Evolutionary conservation across 345 rosid genomes (phyloP).

Genomic region (Geranium brycei): DNA sequence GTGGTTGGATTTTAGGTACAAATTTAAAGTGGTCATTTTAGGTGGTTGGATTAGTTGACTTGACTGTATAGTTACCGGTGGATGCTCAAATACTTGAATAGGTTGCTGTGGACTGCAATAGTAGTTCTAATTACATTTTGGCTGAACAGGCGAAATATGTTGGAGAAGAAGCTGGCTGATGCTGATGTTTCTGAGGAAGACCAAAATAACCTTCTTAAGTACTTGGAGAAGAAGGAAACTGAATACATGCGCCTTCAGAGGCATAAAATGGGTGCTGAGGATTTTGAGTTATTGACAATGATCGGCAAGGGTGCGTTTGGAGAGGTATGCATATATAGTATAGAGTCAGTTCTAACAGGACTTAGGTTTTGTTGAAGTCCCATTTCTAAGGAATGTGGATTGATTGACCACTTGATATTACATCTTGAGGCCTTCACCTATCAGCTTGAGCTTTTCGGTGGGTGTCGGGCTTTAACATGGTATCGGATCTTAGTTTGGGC

Average conservation of each 20-base stretch:
- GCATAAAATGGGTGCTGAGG: conserved; percentile 90
- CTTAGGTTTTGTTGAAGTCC: too few species aligned
- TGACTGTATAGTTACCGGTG: too few species aligned
- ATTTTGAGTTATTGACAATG: conserved; percentile 42
- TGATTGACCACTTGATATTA: too few species aligned
- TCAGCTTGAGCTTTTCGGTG: too few species aligned
- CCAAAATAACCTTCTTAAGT: conserved; percentile 78
- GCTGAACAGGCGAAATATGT: conserved; percentile 34
- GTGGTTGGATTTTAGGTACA: neutral
- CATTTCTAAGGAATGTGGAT: too few species aligned
- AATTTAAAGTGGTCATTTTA: too few species aligned
- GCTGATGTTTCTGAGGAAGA: conserved; percentile 97
- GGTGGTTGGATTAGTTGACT: neutral
- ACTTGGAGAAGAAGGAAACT: conserved; percentile 86
- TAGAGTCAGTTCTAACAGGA: neutral
- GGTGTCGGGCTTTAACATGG: neutral
- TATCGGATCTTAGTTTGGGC: too few species aligned
- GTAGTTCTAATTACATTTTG: neutral
- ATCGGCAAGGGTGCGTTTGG: conserved; percentile 22
- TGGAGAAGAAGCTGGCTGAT: conserved; percentile 87
- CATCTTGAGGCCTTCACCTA: too few species aligned
- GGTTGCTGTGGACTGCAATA: neutral
- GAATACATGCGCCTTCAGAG: conserved; percentile 96
- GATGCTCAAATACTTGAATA: too few species aligned
- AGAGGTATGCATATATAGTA: conserved; percentile 8